A percentile compares a stretch with the other conserved stretches of the same genome.
These are phyloP conservation scores for Trifolium subterraneum DNA, from an alignment of 306 rosid genomes.

Conservation along the genomic window DNA sequence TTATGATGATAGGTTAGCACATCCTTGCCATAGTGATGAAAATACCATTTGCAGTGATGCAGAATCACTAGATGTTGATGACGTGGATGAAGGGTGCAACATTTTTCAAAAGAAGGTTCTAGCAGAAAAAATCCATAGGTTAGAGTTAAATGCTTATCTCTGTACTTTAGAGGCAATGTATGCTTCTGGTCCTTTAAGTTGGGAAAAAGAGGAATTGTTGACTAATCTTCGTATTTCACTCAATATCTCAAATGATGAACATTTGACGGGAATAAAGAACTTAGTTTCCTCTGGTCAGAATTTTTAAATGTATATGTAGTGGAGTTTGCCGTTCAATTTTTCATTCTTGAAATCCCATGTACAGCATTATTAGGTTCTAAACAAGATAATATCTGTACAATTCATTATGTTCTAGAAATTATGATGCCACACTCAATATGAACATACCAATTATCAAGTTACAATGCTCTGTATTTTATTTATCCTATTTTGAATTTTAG, in stretches of 20 bases:
- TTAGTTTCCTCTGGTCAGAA: constrained; percentile 46
- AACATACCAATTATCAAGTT: constrained; percentile 30
- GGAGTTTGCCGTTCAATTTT: constrained; percentile 8
- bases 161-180: constrained; percentile 67
- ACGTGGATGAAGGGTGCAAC: constrained; percentile 52
- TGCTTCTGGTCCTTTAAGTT: constrained; percentile 89
- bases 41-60: constrained; percentile 62
- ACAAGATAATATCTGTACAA: background rate
- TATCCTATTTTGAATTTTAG: constrained; percentile 6
- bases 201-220: constrained; percentile 84
- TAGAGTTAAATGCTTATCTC: constrained; percentile 78
- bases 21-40: constrained; percentile 56
- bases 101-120: constrained; percentile 47
- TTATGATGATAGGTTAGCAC: constrained; percentile 50
- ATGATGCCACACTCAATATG: constrained; percentile 37
- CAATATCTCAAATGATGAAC: constrained; percentile 89
- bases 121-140: constrained; percentile 64
- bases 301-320: constrained; percentile 38
- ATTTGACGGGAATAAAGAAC: constrained; percentile 50
- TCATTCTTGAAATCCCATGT: constrained; percentile 30
- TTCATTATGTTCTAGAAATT: constrained; percentile 37
- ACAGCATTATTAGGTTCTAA: constrained; percentile 47
- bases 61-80: constrained; percentile 63
- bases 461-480: constrained; percentile 7
- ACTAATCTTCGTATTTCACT: constrained; percentile 87